Evolutionary conservation across 768 basidiomycete genomes (phyloP).

Genomic region (Cystobasidium ongulense): DNA sequence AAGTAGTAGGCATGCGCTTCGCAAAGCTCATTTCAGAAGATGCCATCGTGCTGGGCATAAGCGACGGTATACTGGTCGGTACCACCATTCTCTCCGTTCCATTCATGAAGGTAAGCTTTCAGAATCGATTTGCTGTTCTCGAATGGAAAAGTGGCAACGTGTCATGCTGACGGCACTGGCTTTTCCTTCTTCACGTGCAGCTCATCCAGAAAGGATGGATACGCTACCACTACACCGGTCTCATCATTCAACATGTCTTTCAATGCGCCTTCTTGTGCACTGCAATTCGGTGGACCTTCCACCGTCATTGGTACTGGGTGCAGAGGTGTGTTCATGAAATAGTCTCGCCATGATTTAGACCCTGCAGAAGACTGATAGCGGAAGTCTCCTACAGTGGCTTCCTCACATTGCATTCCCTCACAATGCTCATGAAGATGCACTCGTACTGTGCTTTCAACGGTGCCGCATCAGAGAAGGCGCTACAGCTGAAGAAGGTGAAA

Average conservation of each 20-base stretch:
- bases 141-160: not conserved
- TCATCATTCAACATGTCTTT: slow-evolving; percentile 67
- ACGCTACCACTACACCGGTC: slow-evolving; percentile 65
- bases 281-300: slow-evolving; percentile 82
- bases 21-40: slow-evolving; percentile 81
- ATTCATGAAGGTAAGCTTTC: slow-evolving; percentile 57
- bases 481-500: slow-evolving; percentile 44
- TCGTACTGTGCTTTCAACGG: slow-evolving; percentile 87
- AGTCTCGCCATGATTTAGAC: no score
- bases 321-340: slow-evolving; percentile 41
- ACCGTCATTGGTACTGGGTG: slow-evolving; percentile 46
- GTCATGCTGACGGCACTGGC: not conserved
- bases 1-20: slow-evolving; percentile 68
- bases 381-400: slow-evolving; percentile 54
- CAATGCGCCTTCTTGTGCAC: slow-evolving; percentile 66
- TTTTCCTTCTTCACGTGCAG: slow-evolving; percentile 17
- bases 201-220: slow-evolving; percentile 66
- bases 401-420: slow-evolving; percentile 74
- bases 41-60: slow-evolving; percentile 68
- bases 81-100: slow-evolving; percentile 68
- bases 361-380: not conserved
- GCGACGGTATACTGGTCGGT: slow-evolving; percentile 71
- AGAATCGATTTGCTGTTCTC: not conserved
- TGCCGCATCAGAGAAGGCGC: slow-evolving; percentile 54
- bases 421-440: slow-evolving; percentile 60